phyloP scores from a whole-genome alignment of 2,329 filamentous ascomycete genomes.

The Balansia obtecta region DNA sequence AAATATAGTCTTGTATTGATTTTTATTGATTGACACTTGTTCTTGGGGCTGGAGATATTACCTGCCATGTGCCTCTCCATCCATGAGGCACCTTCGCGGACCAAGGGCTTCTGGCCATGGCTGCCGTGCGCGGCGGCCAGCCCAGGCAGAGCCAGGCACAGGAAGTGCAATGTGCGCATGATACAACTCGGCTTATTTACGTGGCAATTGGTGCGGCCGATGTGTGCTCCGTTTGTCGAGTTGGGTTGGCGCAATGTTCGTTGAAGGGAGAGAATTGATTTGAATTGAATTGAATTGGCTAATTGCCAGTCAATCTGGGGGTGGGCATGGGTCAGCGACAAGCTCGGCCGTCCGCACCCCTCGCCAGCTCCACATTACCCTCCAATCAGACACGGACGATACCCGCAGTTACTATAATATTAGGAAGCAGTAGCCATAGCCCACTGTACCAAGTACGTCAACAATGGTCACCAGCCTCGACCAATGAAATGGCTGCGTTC shows the following conservation, averaged over 20 bases:
- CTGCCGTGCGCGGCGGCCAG: constrained; percentile 39
- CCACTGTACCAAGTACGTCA: too few relatives aligned
- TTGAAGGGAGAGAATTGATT: background rate
- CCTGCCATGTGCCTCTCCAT: constrained; percentile 57
- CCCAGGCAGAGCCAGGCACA: constrained; percentile 27
- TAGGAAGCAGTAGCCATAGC: too few relatives aligned
- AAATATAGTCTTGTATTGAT: too few relatives aligned
- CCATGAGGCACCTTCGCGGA: constrained; percentile 45
- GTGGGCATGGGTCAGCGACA: too few relatives aligned
- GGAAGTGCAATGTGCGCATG: constrained; percentile 19
- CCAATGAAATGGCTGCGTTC: too few relatives aligned
- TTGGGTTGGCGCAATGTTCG: background rate
- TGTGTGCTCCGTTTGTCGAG: background rate
- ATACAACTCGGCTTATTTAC: background rate
- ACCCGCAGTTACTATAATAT: too few relatives aligned
- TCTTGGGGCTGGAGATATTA: constrained; percentile 19
- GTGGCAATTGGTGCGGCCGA: background rate
- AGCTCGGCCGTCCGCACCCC: too few relatives aligned
- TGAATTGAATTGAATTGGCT: too few relatives aligned
- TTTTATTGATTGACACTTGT: background rate
- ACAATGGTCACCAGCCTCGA: too few relatives aligned
- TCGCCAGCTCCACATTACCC: too few relatives aligned
- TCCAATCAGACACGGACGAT: too few relatives aligned
- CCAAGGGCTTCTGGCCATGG: constrained; percentile 37
- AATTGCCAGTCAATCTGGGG: background rate